Conservation (phyloP, 1,139 yeast species). For the Yamadazyma trypodendri region DNA sequence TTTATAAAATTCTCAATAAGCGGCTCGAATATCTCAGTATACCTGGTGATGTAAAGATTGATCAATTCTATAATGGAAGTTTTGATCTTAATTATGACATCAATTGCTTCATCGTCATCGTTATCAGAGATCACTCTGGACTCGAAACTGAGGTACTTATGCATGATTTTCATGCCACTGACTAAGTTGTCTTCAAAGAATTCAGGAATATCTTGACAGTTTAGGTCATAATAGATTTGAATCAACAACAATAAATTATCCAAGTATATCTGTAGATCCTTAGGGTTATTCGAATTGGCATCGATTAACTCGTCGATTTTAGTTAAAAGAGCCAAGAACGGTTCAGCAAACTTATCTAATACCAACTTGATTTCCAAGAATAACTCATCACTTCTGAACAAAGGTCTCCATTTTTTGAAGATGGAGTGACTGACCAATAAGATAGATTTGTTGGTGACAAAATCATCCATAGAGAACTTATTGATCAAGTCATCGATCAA, state of each 20-base stretch:
- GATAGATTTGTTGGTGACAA: conserved; percentile 79
- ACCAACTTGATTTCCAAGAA: conserved; percentile 87
- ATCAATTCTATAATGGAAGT: conserved; percentile 83
- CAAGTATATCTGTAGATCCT: conserved; percentile 53
- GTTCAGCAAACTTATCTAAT: conserved; percentile 77
- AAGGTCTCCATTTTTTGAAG: conserved; percentile 94
- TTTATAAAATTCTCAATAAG: conserved; percentile 77
- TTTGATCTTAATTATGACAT: conserved; percentile 70
- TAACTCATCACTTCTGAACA: conserved; percentile 86
- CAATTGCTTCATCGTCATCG: conserved; percentile 70
- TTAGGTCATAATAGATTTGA: conserved; percentile 87
- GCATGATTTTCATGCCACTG: conserved; percentile 76
- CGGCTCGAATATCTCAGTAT: conserved; percentile 84
- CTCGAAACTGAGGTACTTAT: conserved; percentile 68
- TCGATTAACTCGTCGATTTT: conserved; percentile 68
- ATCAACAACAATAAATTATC: conserved; percentile 71
- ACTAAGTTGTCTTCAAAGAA: conserved; percentile 90
- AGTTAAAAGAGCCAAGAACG: conserved; percentile 67
- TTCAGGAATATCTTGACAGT: conserved; percentile 97
- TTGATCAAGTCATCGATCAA: conserved; percentile 74
- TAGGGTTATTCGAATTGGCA: conserved; percentile 41
- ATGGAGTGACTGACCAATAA: conserved; percentile 92
- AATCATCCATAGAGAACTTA: conserved; percentile 62
- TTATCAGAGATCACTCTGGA: conserved; percentile 55
- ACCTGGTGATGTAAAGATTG: conserved; percentile 83